Evolutionary conservation across 345 rosid species (phyloP), one percentile per base, ranked within the genome.

Genomic region (Ceriops zippeliana): DNA sequence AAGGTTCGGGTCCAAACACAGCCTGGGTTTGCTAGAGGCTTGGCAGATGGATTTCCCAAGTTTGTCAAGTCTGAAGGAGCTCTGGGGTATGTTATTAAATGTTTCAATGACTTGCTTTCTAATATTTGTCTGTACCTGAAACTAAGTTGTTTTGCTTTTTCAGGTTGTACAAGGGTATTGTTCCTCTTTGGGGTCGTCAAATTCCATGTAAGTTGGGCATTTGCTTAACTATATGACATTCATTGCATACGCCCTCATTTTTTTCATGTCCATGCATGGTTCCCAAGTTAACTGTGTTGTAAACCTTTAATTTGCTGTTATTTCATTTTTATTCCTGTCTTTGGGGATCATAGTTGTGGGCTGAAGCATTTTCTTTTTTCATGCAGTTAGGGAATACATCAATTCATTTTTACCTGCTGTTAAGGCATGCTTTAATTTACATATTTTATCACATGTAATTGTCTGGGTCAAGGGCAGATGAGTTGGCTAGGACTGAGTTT

Each of bases 1-100:
- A 96, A 96, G 89, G 98, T 96, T 59, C 81, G 98, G 35, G 98
- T 96, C 70, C 98, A 96, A 83, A 96, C 99, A 58, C 99, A 96
- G 83, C 99, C 98, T 72, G 99, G 99, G 34, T 96, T 96, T 70
- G 98, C 99, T 7, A 84, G 96, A 75, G 99, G 99, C 58, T 27
- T 96, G 73, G 54, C 85, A n/a, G 99, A 96, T 85, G 98, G 99
- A 31, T 72, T 96, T 37, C 99, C 98, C 65, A 96, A 90, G 85
- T 90, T 92, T 74, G 74, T 96, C 66, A 92, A 64, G 86, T 83
- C 99, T 5, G 99, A 96, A 82, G 98, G 98, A 4, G 75, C 70
- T 58, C 78, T 81, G 65, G 99, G 99, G 99, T 92, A 88, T 70
- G 89, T 72, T 69, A 69, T 61, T n/a, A 5, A 47, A 26, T 17